These are phyloP conservation scores for Carpediemonas membranifera DNA, from an alignment of 78 protist species.

Conservation along the genomic window DNA sequence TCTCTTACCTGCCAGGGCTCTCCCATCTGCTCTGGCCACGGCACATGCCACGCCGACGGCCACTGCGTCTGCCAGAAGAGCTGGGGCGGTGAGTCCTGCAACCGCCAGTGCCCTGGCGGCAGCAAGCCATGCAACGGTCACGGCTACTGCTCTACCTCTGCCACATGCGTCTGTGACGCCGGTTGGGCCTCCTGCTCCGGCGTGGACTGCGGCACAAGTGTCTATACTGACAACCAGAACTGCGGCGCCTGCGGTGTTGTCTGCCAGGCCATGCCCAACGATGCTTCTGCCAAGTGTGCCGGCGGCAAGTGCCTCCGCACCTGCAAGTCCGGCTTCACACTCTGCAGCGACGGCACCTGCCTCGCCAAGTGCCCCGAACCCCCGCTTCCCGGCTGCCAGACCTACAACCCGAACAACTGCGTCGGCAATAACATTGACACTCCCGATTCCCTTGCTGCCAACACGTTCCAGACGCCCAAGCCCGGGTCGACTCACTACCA, in stretches of 20 bases:
- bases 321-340: neutral
- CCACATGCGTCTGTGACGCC: neutral
- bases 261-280: neutral
- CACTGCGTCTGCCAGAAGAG: neutral
- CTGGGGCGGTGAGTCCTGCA: neutral
- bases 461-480: conserved; percentile 19
- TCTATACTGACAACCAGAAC: neutral
- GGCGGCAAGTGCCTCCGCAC: neutral
- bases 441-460: neutral
- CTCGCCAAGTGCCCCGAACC: conserved; percentile 1
- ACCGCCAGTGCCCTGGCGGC: neutral
- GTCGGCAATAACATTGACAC: conserved; percentile 19
- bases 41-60: neutral
- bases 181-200: neutral
- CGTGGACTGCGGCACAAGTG: neutral
- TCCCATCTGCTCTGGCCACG: neutral
- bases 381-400: conserved; percentile 29
- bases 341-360: conserved; percentile 1
- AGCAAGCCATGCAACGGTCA: neutral
- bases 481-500: neutral
- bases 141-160: conserved; percentile 7
- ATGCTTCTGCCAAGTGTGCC: neutral
- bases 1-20: neutral
- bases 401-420: conserved; percentile 19
- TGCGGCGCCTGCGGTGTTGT: conserved; percentile 1